phyloP scores from a whole-genome alignment of 345 rosid genomes.

The Hibiscus tridactylites region DNA sequence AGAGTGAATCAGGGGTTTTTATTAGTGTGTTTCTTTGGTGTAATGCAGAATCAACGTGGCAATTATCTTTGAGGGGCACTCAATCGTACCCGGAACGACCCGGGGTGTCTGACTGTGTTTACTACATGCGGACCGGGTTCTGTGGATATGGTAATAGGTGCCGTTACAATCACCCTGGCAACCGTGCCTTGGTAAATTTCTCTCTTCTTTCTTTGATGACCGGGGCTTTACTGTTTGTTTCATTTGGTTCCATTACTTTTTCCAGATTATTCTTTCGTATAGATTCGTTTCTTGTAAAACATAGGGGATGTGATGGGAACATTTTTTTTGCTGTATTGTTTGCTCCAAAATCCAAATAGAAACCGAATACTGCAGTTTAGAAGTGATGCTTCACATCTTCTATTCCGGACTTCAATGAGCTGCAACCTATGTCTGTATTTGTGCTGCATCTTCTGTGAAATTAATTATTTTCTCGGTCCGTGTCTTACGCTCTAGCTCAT shows the following conservation, averaged over 20 bases:
- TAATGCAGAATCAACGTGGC: slow-evolving; percentile 76
- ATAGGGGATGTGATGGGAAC: too few relatives aligned
- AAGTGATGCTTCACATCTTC: neutral
- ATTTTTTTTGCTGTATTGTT: too few relatives aligned
- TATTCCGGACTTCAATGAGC: neutral
- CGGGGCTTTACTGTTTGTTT: neutral
- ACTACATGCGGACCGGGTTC: slow-evolving; percentile 84
- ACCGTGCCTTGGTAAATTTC: slow-evolving; percentile 66
- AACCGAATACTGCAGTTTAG: neutral
- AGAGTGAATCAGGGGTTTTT: slow-evolving; percentile 23
- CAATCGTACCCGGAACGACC: slow-evolving; percentile 76
- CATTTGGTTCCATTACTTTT: neutral
- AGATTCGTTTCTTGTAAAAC: neutral
- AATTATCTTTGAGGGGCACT: slow-evolving; percentile 39
- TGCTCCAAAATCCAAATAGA: neutral
- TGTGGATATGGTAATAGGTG: slow-evolving; percentile 81
- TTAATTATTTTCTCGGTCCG: neutral
- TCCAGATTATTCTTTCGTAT: neutral
- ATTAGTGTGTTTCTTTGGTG: slow-evolving; percentile 5
- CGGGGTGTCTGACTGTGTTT: slow-evolving; percentile 78
- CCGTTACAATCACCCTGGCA: slow-evolving; percentile 92
- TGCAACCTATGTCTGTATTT: neutral
- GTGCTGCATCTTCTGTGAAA: neutral
- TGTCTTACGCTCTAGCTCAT: neutral
- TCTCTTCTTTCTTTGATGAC: neutral